Base-by-base conservation (phyloP, 345 rosid species). In the Moringa oleifera region DNA sequence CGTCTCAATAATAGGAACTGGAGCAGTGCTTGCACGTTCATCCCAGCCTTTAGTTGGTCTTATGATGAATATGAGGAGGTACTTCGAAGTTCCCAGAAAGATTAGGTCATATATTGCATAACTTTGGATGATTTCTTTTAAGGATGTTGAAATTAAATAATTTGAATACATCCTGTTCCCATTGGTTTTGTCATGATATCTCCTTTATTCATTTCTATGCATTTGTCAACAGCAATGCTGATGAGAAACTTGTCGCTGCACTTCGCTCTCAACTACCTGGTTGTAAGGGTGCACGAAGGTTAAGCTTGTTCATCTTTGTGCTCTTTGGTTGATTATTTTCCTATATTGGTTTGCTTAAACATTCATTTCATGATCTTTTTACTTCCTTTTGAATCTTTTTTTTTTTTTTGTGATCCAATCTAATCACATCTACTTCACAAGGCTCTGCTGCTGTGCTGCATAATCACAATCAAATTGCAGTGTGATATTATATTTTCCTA, bases 61-160 rank as follows among this genome's bases (percentile, higher is more conserved):
- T 41, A 89, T 94, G 96, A 89, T 90, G 97, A 94, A 91, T 73
- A 80, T 85, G 87, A 85, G 99, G 71, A 94, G 96, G 97, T 91
- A 83, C 28, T 31, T 65, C 49, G 52, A 72, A 73, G 41, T 71
- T 62, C 45, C 53, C 56, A 28, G n/a, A n/a, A n/a, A n/a, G n/a
- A n/a, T n/a, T n/a, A n/a, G n/a, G n/a, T n/a, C n/a, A 36, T 55
- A 9, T 55, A 36, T 51, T 12, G 17, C 36, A 36, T 20, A 10
- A 65, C 31, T 50, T 9, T 41, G 47, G 47, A 41, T 41, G 3
- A 57, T 36, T 73, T 22, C 55, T 36, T n/a, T 57, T 56, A 33
- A 57, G 71, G 73, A 58, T 53, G 61, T 71, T 55, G 63, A 25
- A 53, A 22, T 57, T 47, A 25, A 49, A 51, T 51, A 47, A 60